Conservation (phyloP, 805 yeast species). For the Yarrowia porcina region DNA sequence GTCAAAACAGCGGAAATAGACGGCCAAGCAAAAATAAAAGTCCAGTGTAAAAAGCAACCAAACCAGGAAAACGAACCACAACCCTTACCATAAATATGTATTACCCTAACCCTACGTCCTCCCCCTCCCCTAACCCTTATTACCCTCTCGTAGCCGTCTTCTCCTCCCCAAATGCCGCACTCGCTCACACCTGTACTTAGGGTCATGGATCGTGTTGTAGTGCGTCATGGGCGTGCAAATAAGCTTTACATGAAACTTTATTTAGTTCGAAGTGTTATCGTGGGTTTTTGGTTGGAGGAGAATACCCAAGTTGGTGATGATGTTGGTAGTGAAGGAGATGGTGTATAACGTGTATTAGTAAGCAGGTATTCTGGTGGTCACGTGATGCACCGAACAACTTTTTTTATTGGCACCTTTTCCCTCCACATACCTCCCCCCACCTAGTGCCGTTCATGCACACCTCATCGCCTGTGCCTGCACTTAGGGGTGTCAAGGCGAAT, state of each 20-base stretch:
- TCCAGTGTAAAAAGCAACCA: too few relatives aligned
- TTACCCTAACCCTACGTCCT: not conserved
- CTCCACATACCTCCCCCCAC: not conserved
- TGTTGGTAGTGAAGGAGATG: too few relatives aligned
- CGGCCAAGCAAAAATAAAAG: too few relatives aligned
- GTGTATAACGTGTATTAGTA: too few relatives aligned
- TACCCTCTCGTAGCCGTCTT: not conserved
- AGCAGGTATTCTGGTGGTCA: too few relatives aligned
- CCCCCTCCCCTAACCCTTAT: not conserved
- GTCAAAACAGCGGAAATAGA: too few relatives aligned
- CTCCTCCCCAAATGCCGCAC: not conserved
- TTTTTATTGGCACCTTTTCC: not conserved
- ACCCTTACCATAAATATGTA: too few relatives aligned
- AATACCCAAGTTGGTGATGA: too few relatives aligned
- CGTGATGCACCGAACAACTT: not conserved
- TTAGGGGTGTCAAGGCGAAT: constrained; percentile 6
- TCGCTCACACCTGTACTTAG: constrained; percentile 27
- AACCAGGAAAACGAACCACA: too few relatives aligned
- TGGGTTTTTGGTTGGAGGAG: constrained; percentile 8
- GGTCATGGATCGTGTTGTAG: constrained; percentile 4
- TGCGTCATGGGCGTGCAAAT: not conserved
- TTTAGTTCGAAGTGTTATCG: constrained; percentile 1
- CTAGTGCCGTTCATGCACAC: constrained; percentile 23
- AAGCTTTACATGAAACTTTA: not conserved
- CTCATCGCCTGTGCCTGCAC: constrained; percentile 26